Evolutionary conservation across 768 basidiomycete genomes (phyloP).

Genomic region (Amanita phalloides): DNA sequence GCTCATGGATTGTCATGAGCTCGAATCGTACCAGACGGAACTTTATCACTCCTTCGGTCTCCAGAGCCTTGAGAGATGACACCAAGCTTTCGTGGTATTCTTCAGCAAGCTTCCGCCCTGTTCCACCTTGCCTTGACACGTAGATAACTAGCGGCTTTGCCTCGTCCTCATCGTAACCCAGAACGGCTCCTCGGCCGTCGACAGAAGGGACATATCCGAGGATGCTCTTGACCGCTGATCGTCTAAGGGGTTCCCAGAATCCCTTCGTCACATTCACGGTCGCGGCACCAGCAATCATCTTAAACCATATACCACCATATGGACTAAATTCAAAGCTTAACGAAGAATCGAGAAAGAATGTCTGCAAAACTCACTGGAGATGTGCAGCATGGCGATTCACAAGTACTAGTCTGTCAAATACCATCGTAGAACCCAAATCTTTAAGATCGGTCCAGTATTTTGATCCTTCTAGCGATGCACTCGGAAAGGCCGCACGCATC

Average conservation of each 20-base stretch:
- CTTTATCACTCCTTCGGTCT: constrained; percentile 38
- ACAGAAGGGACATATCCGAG: constrained; percentile 21
- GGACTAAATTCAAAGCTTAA: constrained; percentile 12
- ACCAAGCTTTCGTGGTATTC: constrained; percentile 42
- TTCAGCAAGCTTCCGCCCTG: constrained; percentile 24
- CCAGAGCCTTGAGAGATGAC: constrained; percentile 32
- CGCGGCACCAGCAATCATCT: constrained; percentile 26
- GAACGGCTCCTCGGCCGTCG: constrained; percentile 8
- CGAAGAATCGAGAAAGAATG: background rate
- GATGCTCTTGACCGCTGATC: constrained; percentile 17
- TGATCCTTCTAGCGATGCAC: constrained; percentile 42
- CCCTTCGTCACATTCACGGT: constrained; percentile 15
- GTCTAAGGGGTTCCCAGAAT: constrained; percentile 27
- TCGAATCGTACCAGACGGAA: constrained; percentile 31
- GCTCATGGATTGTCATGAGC: constrained; percentile 46
- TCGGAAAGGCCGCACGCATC: constrained; percentile 56
- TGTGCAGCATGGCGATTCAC: constrained; percentile 58
- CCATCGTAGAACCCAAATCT: constrained; percentile 33
- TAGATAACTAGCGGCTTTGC: constrained; percentile 35
- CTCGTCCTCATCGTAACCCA: constrained; percentile 8
- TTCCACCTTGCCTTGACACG: constrained; percentile 43
- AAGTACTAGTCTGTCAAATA: constrained; percentile 52
- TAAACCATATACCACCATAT: constrained; percentile 19
- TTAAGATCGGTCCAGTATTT: constrained; percentile 57
- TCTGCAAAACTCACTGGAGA: constrained; percentile 19